Base-by-base conservation (phyloP, 768 basidiomycete species). In the Russula lepida region DNA sequence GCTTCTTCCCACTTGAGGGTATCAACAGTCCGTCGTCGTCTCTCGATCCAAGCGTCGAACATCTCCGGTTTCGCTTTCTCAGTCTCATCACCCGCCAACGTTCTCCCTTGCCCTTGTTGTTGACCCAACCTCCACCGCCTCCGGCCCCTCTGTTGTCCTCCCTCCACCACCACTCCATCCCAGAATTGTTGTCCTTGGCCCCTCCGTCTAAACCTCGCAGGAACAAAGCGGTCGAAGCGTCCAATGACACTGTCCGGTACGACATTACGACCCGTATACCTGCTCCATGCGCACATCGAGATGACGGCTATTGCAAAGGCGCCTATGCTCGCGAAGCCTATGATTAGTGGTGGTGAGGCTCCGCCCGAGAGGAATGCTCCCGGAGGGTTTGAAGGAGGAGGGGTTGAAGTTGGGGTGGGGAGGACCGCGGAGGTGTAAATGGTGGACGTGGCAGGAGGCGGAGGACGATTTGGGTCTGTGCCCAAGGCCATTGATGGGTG, bases 11-110 rank as follows among this genome's bases (percentile, higher is more conserved):
- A 66, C 47, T 30, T 58, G 27, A 47, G 8, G 0, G 32, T 41
- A 3, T 49, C 54, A 2, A 21, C 15, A 0, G 46, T 41, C 43
- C 46, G 28, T 12, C 33, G 32, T 41, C 39, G 6, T 41, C 17
- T 43, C 7, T 44, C 57, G 23, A 41, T 56, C 64, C 64, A 65
- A 15, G 58, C 64, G 4, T 65, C 57, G 43, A 54, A 65, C 37
- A 66, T 50, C 54, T 54, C 32, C 1, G 66, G 66, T 41, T 53
- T 61, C 33, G 15, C 28, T 6, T 15, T 39, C 35, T 12, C 12
- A 12, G 6, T 21, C 4, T 23, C 15, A 27, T 6, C 6, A n/a
- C n/a, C n/a, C n/a, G n/a, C n/a, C n/a, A n/a, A n/a, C 46, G 15
- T 12, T 12, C 11, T 12, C 21, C 11, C 43, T 3, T 1, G 17